Base-by-base conservation (phyloP, 2,329 filamentous ascomycete species). In the Fusarium nygamai region DNA sequence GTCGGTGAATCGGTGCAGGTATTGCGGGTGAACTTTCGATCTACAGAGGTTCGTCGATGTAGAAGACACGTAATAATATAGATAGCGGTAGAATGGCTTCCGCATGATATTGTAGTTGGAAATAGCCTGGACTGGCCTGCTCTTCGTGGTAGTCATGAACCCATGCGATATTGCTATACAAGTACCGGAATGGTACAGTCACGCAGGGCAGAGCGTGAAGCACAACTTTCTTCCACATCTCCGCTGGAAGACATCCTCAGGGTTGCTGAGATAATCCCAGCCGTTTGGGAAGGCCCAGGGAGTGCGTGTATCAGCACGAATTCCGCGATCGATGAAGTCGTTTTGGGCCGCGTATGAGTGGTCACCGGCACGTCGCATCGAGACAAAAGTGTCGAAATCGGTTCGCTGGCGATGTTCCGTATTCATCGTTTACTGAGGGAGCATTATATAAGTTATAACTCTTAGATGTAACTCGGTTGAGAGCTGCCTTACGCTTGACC, bases 81-180 rank as follows among this genome's bases (percentile, higher is more conserved):
- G 12, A 27, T 27, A 6, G 19, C 19, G 24, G 12, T 10, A 46
- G 17, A 46, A 46, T 46, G 5, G 24, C 12, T 20, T 20, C 12
- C 24, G 0, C 2, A 29, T 10, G 24, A 47, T 47, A 29, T 10
- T 20, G 1, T 46, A 20, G 1, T 27, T 14, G 24, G 19, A 14
- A 47, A 47, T 10, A 29, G 24, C 44, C 24, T 29, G 4, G 5
- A 11, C 24, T 29, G 41, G 34, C 9, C 17, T 10, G 17, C 16
- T 36, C 16, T 36, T 10, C 7, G 8, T 6, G 9, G 16, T 36
- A 19, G 19, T 36, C 34, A 8, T 36, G 34, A 2, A 36, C 34
- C 34, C 1, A 9, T 3, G 34, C 34, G 17, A 17, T 46, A 8
- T 13, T 24, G 3, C 4, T 0, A 1, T 19, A 2, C 3, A 8